Percentiles rank a stretch among this genome's conserved stretches.
Evolutionary conservation across 176 grass and related monocot genomes (phyloP).

Genomic region (Rhynchospora tenuis): DNA sequence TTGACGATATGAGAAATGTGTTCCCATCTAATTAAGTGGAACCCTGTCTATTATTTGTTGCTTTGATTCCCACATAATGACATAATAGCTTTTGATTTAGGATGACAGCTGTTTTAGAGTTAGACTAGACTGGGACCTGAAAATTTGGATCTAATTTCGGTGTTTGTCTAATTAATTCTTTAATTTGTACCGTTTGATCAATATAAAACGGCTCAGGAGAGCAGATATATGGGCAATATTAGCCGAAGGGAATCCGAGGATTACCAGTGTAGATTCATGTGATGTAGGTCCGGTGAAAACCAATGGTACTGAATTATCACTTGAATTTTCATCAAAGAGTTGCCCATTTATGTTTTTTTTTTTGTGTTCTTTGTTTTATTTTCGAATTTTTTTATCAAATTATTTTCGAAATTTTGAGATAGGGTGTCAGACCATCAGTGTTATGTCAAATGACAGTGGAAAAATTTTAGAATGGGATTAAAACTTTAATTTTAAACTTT

Average conservation of each 20-base stretch:
- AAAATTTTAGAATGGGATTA: no score
- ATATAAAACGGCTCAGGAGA: neutral
- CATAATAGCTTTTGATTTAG: neutral
- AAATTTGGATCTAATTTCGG: neutral
- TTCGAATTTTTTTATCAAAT: no score
- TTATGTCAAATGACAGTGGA: no score
- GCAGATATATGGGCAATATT: neutral
- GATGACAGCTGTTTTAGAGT: neutral
- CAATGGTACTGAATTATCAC: neutral
- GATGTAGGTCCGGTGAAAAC: neutral
- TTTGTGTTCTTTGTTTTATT: no score
- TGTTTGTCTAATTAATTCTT: neutral
- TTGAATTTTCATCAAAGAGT: neutral
- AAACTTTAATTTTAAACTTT: no score
- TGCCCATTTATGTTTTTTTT: neutral
- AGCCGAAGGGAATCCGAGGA: neutral
- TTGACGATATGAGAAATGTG: neutral
- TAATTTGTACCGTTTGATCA: neutral
- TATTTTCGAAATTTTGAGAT: no score
- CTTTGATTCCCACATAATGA: neutral
- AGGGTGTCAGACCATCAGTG: no score
- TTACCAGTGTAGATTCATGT: neutral
- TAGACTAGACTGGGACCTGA: neutral
- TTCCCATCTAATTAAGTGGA: neutral
- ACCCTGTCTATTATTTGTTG: neutral